Base-by-base conservation (phyloP, 495 filamentous ascomycete species). In the Daldinia loculata region DNA sequence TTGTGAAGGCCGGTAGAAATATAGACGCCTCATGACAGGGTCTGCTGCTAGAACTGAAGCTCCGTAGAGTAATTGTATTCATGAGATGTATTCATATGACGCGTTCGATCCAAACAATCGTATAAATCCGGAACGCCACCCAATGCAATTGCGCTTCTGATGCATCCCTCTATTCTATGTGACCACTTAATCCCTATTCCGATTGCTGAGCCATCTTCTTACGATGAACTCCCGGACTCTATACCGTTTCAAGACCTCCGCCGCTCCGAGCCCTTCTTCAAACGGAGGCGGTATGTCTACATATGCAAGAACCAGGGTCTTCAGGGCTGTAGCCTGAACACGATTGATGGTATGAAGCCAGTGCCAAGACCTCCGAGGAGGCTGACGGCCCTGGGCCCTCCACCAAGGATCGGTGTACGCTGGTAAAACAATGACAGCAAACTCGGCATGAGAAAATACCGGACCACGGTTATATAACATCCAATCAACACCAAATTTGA, bases 401-500 rank as follows among this genome's bases (percentile, higher is more conserved):
- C 94, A 98, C 72, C 91, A 91, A 0, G 87, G 75, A 66, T 95
- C 83, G 1, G 85, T 89, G 76, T 93, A 98, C 1, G 93, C 87
- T 3, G 95, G 96, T 22, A 98, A 66, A 38, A 98, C 87, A 19
- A 95, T 81, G 57, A 97, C 81, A 0, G 91, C 95, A 74, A 97
- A 98, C 75, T 98, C 93, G 36, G 95, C 94, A 77, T 99, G 95
- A 6, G 91, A 86, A 78, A 98, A 98, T 2, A 93, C 95, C 0
- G 96, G 95, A 0, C 95, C 95, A n/a, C 94, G 90, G 64, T 94
- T 89, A 81, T 99, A 99, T 26, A 99, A 86, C 24, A 99, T 84
- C 80, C 91, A 97, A 79, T 99, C 96, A 27, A 92, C 91, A 61
- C 90, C 92, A 75, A 99, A 99, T 78, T 99, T 99, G 72, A 97